A percentile compares a stretch with the other conserved stretches of the same genome.
Evolutionary conservation across 441 rosid species (phyloP).

Genomic region (Hypseocharis bilobata): DNA sequence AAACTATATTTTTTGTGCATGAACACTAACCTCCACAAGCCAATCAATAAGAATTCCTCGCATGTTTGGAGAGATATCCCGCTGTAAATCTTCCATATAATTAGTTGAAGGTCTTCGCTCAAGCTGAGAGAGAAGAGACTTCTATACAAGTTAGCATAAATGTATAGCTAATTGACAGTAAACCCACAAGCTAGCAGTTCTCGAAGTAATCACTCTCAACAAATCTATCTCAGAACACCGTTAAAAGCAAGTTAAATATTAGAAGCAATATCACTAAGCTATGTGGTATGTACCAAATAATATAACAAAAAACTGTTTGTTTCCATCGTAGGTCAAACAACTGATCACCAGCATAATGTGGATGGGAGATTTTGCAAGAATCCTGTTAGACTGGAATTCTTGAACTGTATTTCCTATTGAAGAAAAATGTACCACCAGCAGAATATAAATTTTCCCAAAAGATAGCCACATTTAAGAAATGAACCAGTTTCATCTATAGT

Average conservation of each 20-base stretch:
- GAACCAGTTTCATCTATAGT: slow-evolving; percentile 6
- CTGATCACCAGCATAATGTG: slow-evolving; percentile 1
- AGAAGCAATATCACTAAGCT: too few species aligned
- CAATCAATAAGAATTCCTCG: slow-evolving; percentile 75
- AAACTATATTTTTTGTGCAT: background rate
- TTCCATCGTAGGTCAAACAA: background rate
- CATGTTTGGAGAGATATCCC: slow-evolving; percentile 66
- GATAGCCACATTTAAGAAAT: background rate
- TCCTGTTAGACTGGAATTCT: background rate
- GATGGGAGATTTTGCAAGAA: slow-evolving; percentile 2
- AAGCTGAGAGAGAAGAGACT: slow-evolving; percentile 42
- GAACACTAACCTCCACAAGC: slow-evolving; percentile 81
- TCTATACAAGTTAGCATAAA: slow-evolving; percentile 12
- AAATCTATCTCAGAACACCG: too few species aligned
- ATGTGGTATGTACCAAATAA: too few species aligned
- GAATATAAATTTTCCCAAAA: background rate
- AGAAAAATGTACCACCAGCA: too few species aligned
- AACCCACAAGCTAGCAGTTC: background rate
- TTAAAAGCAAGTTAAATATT: background rate
- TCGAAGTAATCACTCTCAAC: background rate
- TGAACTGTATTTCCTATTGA: background rate
- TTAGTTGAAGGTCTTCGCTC: slow-evolving; percentile 52
- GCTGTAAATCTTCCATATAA: slow-evolving; percentile 73
- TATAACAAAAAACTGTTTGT: background rate
- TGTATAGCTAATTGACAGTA: background rate